A percentile compares a stretch with the other conserved stretches of the same genome.
Evolutionary conservation across 352 stramenopile species (phyloP).

Genomic region (Blastocystis sp.): DNA sequence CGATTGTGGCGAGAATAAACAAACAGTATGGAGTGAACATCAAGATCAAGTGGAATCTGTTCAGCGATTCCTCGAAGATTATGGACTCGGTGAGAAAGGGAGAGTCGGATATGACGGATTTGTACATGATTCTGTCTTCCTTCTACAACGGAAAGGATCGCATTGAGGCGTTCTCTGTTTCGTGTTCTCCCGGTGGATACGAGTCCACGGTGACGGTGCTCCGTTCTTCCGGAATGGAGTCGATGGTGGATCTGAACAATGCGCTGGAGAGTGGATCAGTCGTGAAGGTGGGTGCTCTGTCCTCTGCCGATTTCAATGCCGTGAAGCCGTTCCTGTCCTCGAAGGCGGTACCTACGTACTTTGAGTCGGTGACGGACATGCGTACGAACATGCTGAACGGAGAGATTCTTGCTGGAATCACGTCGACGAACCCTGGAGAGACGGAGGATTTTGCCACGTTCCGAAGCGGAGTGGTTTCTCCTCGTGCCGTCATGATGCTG

Average conservation of each 20-base stretch:
- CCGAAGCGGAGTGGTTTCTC: constrained; percentile 43
- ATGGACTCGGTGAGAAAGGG: constrained; percentile 23
- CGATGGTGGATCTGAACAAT: constrained; percentile 45
- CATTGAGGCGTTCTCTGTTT: constrained; percentile 49
- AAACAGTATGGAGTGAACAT: constrained; percentile 14
- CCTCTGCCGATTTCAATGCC: constrained; percentile 42
- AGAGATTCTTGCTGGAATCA: constrained; percentile 33
- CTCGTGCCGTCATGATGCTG: constrained; percentile 23
- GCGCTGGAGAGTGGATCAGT: background rate
- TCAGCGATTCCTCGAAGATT: constrained; percentile 4
- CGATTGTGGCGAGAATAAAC: background rate
- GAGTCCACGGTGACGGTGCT: constrained; percentile 20
- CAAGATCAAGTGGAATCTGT: constrained; percentile 36
- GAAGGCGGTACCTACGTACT: background rate
- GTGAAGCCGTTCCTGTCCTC: constrained; percentile 24
- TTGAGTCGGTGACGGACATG: constrained; percentile 8
- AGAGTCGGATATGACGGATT: constrained; percentile 44
- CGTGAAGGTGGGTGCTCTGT: constrained; percentile 28
- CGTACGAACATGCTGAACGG: constrained; percentile 14
- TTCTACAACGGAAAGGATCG: constrained; percentile 55
- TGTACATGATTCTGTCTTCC: constrained; percentile 52
- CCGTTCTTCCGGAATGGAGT: background rate
- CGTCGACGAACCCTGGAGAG: constrained; percentile 40
- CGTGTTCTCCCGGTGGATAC: constrained; percentile 49
- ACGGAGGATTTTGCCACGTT: constrained; percentile 19